Percentiles rank a stretch among this genome's conserved stretches.
phyloP scores from a whole-genome alignment of 805 yeast genomes.

The Zygotorulaspora danielsina region DNA sequence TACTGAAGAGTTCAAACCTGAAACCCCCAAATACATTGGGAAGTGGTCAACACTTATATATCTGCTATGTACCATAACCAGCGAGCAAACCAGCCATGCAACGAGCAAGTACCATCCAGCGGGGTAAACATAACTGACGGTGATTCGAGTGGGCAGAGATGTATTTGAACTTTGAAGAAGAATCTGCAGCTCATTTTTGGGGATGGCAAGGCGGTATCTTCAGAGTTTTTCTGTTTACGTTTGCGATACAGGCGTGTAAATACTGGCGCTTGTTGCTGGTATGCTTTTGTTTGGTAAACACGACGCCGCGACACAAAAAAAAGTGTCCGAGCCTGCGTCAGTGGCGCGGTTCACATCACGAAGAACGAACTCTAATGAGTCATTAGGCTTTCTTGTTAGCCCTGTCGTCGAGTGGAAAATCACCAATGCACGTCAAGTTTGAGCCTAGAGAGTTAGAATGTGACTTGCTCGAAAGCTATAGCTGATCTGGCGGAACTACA shows the following conservation, averaged over 20 bases:
- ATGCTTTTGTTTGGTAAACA: background rate
- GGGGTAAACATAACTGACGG: background rate
- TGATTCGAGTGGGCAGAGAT: no score
- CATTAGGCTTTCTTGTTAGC: no score
- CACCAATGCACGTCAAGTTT: no score
- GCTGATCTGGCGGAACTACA: no score
- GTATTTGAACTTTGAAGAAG: no score
- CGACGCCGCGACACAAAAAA: background rate
- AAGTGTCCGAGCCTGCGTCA: background rate
- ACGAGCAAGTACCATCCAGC: background rate
- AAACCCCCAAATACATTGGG: background rate
- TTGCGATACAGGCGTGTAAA: background rate
- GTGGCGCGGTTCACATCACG: no score
- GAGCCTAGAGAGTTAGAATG: no score
- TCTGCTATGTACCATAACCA: background rate
- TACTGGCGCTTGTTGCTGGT: slow-evolving; percentile 1
- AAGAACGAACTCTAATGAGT: no score
- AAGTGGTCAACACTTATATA: background rate
- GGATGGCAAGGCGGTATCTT: no score
- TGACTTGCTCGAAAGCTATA: no score
- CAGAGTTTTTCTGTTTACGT: background rate
- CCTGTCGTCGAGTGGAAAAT: no score
- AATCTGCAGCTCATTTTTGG: no score
- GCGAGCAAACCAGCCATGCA: background rate
- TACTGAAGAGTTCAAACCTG: background rate